Percentiles rank a stretch among this genome's conserved stretches.
Evolutionary conservation across 129 eudicot species (phyloP).

Genomic region (sunflower (Helianthus annuus)): DNA sequence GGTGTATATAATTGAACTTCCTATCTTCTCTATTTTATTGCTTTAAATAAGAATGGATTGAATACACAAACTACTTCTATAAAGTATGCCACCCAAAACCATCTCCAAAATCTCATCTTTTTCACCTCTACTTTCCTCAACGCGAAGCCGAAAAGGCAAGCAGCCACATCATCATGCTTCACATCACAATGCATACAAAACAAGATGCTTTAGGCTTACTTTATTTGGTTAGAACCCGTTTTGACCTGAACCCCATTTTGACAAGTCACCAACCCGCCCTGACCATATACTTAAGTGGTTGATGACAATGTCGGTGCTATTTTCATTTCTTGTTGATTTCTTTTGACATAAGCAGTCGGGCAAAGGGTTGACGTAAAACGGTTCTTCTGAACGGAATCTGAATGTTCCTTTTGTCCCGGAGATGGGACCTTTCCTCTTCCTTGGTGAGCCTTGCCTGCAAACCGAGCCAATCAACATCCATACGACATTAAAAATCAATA

Average conservation of each 20-base stretch:
- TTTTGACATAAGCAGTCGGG: conserved; percentile 84
- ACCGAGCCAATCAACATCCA: neutral
- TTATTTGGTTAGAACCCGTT: too few species aligned
- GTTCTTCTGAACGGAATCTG: conserved; percentile 91
- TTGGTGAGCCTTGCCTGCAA: conserved; percentile 87
- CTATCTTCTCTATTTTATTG: conserved; percentile 19
- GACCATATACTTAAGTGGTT: neutral
- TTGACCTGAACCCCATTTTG: too few species aligned
- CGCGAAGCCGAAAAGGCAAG: neutral
- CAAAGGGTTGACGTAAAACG: conserved; percentile 88
- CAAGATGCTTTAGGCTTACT: neutral
- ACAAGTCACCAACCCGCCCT: too few species aligned
- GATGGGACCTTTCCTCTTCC: conserved; percentile 91
- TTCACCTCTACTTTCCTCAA: conserved; percentile 13
- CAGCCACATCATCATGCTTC: conserved; percentile 5
- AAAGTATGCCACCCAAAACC: conserved; percentile 9
- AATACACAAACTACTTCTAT: conserved; percentile 19
- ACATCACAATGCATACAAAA: neutral
- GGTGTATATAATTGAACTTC: neutral
- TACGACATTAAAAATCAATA: neutral
- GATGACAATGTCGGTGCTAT: conserved; percentile 29
- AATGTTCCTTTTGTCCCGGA: conserved; percentile 90
- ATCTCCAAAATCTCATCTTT: conserved; percentile 11
- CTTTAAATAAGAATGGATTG: conserved; percentile 22
- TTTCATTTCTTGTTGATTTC: conserved; percentile 28